Base-by-base conservation (phyloP, 1,284 basidiomycete species). In the Cutaneotrichosporon daszewskae region DNA sequence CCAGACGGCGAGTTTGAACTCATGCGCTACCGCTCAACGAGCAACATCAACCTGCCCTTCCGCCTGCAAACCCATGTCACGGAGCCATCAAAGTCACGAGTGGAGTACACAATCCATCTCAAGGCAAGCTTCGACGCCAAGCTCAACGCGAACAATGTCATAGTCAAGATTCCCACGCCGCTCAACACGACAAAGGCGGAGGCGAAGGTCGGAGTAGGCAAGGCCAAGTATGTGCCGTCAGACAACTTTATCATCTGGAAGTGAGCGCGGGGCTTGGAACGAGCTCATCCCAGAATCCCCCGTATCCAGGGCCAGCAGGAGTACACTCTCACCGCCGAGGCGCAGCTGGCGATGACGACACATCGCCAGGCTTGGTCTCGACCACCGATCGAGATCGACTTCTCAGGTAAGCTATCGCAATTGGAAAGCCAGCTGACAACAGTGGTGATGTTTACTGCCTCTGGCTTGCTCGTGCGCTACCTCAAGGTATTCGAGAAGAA, bases 1-100 rank as follows among this genome's bases (percentile, higher is more conserved):
- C 95, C 95, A 1, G 95, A 99, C 63, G 95, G 95, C 31, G 95
- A 98, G 68, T 99, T 98, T 62, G 95, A 98, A 71, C 76, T 99
- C 31, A 98, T 99, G 95, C 80, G 83, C 57, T 99, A 99, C 66
- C 87, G 95, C 18, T 85, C 89, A 10, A 97, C 94, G 1, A 83
- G 85, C 14, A 96, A 97, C 66, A 85, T 98, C 63, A 95, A 96
- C 68, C 75, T 98, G 6, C 95, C 95, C 0, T 77, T 98, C 59
- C 80, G 84, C 35, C 76, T 99, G 10, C 85, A 95, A 45, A 84
- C 92, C 0, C 92, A 89, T 11, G 84, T 98, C 26, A 87, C 84
- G 32, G 95, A 98, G 72, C 80, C 94, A 31, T 87, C 87, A 20
- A 96, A 91, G 51, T 80, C 83, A 1, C 81, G 85, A 56, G 91